phyloP scores from a whole-genome alignment of 208 protist genomes.

The Leptomonas seymouri region DNA sequence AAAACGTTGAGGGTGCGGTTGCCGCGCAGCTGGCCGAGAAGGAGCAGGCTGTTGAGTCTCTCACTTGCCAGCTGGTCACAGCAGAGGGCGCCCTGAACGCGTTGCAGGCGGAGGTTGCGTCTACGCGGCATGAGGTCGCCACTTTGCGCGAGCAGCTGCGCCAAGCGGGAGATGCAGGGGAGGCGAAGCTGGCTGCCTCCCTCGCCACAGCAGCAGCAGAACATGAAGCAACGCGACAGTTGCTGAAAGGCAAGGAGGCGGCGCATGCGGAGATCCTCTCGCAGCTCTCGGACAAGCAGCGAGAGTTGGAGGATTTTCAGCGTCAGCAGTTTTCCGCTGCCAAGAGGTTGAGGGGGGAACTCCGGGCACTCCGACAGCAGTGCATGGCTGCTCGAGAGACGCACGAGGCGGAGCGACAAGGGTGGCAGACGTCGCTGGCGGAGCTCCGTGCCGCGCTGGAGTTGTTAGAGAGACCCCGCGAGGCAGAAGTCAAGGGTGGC shows the following conservation, averaged over 20 bases:
- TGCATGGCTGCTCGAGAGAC: not conserved
- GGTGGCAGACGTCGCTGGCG: conserved; percentile 11
- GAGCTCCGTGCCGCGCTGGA: conserved; percentile 9
- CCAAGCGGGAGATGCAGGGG: not conserved
- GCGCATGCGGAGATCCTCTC: not conserved
- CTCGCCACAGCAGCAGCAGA: conserved; percentile 3
- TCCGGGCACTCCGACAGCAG: conserved; percentile 15
- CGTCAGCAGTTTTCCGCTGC: not conserved
- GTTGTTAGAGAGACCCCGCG: not conserved
- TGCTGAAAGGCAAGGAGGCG: not conserved
- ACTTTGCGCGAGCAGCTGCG: conserved; percentile 3
- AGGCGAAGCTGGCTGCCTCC: not conserved
- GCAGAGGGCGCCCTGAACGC: not conserved
- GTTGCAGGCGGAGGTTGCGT: not conserved
- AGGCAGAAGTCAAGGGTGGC: not conserved
- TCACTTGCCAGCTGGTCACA: not conserved
- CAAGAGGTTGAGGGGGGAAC: not conserved
- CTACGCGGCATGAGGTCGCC: not conserved
- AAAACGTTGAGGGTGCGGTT: not conserved
- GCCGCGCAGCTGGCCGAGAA: not conserved
- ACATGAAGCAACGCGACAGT: not conserved
- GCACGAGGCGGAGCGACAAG: conserved; percentile 12
- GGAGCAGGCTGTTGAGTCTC: not conserved
- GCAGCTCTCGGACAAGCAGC: not conserved
- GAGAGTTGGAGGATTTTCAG: conserved; percentile 3